These are phyloP conservation scores for Dactylonectria macrodidyma DNA, from an alignment of 2,329 filamentous ascomycete species.

Conservation along the genomic window DNA sequence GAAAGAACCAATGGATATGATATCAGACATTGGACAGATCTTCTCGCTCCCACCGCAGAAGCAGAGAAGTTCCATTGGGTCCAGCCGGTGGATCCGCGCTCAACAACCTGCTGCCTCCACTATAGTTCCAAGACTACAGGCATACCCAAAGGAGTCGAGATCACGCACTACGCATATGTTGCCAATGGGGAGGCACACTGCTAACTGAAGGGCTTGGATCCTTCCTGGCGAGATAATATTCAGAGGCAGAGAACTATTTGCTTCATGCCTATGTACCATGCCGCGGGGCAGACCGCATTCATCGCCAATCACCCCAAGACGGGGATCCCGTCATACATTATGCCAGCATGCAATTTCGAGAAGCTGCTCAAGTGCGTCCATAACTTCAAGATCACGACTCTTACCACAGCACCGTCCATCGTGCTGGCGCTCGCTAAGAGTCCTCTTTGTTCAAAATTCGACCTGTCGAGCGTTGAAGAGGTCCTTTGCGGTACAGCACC, in stretches of 20 bases:
- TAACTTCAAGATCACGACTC: neutral
- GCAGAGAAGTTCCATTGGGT: neutral
- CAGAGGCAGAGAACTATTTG: neutral
- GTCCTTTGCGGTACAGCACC: slow-evolving; percentile 14
- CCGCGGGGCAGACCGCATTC: slow-evolving; percentile 14
- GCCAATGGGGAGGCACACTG: too few relatives aligned
- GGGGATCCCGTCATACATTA: slow-evolving; percentile 8
- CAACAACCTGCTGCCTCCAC: too few relatives aligned
- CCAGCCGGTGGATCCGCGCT: neutral
- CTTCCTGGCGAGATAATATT: too few relatives aligned
- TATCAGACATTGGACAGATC: too few relatives aligned
- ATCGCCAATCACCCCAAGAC: slow-evolving; percentile 14
- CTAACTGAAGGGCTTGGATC: too few relatives aligned
- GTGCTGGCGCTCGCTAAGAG: slow-evolving; percentile 7
- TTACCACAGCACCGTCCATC: slow-evolving; percentile 4
- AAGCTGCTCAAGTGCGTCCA: slow-evolving; percentile 15
- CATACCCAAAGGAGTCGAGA: too few relatives aligned
- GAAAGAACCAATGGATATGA: too few relatives aligned
- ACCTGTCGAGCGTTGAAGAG: slow-evolving; percentile 5
- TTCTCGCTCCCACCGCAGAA: neutral
- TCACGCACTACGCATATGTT: too few relatives aligned
- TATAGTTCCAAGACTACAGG: too few relatives aligned
- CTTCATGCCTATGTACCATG: slow-evolving; percentile 20
- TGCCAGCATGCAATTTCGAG: slow-evolving; percentile 10
- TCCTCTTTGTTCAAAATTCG: slow-evolving; percentile 8